These are phyloP conservation scores for Kluyveromyces wickerhamii DNA, from an alignment of 805 yeast species.

Conservation along the genomic window DNA sequence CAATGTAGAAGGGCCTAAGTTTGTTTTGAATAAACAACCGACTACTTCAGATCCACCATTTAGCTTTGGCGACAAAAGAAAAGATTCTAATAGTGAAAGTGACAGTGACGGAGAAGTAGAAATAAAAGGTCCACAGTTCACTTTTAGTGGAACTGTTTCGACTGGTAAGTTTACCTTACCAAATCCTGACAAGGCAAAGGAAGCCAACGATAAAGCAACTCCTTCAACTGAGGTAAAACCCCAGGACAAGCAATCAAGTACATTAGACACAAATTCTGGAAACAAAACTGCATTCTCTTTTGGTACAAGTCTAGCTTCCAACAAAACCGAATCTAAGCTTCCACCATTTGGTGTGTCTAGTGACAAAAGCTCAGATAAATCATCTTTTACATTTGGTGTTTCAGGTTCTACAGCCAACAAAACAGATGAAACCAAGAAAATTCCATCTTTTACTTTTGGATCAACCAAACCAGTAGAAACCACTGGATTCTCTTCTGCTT, in stretches of 20 bases:
- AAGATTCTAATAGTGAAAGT: slow-evolving; percentile 20
- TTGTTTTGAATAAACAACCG: slow-evolving; percentile 41
- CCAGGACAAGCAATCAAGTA: not conserved
- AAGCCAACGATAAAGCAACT: not conserved
- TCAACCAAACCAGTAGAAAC: no score
- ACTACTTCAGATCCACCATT: slow-evolving; percentile 44
- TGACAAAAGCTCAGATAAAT: slow-evolving; percentile 9
- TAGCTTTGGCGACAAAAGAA: slow-evolving; percentile 31
- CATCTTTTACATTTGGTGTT: slow-evolving; percentile 24
- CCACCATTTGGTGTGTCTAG: not conserved
- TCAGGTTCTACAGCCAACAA: slow-evolving; percentile 5
- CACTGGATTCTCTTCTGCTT: no score
- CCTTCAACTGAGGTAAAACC: slow-evolving; percentile 2
- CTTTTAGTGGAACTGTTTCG: slow-evolving; percentile 29
- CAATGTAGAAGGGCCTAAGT: slow-evolving; percentile 67
- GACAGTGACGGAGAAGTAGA: slow-evolving; percentile 28
- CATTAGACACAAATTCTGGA: no score
- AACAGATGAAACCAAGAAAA: slow-evolving; percentile 10
- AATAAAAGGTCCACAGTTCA: slow-evolving; percentile 35
- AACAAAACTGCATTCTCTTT: not conserved
- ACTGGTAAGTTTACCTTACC: slow-evolving; percentile 31
- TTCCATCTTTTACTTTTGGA: slow-evolving; percentile 24
- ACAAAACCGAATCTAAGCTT: not conserved
- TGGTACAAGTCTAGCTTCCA: not conserved
- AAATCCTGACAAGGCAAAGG: slow-evolving; percentile 4